These are phyloP conservation scores for Suhomyces maxii DNA, from an alignment of 1,139 yeast genomes.

Conservation along the genomic window DNA sequence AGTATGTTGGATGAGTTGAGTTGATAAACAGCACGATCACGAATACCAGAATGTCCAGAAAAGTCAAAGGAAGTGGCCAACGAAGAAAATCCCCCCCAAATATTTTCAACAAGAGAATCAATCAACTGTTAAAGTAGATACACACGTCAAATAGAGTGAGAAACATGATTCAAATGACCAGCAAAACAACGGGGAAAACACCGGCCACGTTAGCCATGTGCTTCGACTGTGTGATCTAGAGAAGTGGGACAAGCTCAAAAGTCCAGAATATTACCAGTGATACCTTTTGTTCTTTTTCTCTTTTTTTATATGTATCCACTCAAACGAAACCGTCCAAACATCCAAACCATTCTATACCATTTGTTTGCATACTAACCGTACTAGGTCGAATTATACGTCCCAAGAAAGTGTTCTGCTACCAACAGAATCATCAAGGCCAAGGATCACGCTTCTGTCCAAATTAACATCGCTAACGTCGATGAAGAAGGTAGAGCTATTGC, in stretches of 20 bases:
- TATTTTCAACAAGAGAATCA: neutral
- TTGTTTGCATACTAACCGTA: constrained; percentile 29
- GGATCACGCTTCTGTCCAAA: constrained; percentile 98
- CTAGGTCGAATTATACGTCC: constrained; percentile 99
- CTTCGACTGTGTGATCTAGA: too few relatives aligned
- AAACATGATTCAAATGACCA: too few relatives aligned
- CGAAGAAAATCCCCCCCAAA: neutral
- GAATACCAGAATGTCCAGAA: neutral
- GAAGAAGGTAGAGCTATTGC: constrained; percentile 95
- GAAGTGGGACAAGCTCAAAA: too few relatives aligned
- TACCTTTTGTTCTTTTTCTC: too few relatives aligned
- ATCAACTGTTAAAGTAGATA: too few relatives aligned
- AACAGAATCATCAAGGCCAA: constrained; percentile 99
- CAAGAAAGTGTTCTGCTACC: constrained; percentile 99
- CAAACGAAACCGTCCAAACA: neutral
- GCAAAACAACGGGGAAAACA: too few relatives aligned
- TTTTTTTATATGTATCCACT: neutral
- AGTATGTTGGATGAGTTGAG: neutral
- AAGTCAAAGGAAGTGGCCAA: neutral
- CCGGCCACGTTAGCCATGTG: too few relatives aligned
- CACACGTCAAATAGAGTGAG: too few relatives aligned
- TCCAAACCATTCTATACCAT: neutral
- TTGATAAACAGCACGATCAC: neutral
- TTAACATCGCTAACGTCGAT: constrained; percentile 61
- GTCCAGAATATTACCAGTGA: neutral